Evolutionary conservation across 441 rosid species (phyloP).

Genomic region (Breynia disticha): DNA sequence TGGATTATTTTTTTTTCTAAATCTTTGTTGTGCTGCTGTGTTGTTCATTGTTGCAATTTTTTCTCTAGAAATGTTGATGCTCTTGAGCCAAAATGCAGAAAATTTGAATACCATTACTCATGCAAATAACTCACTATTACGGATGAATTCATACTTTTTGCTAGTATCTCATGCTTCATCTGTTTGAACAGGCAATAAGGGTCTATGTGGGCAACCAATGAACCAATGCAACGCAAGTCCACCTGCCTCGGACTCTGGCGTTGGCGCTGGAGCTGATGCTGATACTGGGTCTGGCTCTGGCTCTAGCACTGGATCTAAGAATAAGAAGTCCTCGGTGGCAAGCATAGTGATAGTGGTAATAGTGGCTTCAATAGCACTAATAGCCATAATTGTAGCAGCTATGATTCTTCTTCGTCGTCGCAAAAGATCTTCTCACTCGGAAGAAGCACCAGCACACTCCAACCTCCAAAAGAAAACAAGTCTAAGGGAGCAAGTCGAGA

Average conservation of each 20-base stretch:
- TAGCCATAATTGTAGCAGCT: conserved; percentile 17
- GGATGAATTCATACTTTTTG: not conserved
- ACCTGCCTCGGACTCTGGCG: not conserved
- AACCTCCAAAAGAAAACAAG: conserved; percentile 30
- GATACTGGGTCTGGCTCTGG: not conserved
- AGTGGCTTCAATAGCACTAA: conserved; percentile 22
- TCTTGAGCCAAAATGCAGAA: too few relatives aligned
- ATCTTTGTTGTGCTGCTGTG: too few relatives aligned
- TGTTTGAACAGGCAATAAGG: conserved; percentile 45
- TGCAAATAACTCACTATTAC: too few relatives aligned
- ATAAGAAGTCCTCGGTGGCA: conserved; percentile 7
- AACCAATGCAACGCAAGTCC: conserved; percentile 18
- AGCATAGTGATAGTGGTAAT: conserved; percentile 16
- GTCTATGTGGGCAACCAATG: conserved; percentile 53
- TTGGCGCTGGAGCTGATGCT: not conserved
- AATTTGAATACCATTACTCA: too few relatives aligned
- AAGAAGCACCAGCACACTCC: conserved; percentile 27
- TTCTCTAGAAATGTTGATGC: too few relatives aligned
- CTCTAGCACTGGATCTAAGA: not conserved
- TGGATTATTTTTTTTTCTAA: too few relatives aligned
- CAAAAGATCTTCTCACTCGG: conserved; percentile 11
- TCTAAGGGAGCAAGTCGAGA: conserved; percentile 16
- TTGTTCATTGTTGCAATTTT: too few relatives aligned
- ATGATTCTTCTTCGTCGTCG: conserved; percentile 19
- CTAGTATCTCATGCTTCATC: not conserved